Evolutionary conservation across 2,329 filamentous ascomycete genomes (phyloP), one percentile per base, ranked within the genome.

Genomic region (Dendrostoma leiphaemia): DNA sequence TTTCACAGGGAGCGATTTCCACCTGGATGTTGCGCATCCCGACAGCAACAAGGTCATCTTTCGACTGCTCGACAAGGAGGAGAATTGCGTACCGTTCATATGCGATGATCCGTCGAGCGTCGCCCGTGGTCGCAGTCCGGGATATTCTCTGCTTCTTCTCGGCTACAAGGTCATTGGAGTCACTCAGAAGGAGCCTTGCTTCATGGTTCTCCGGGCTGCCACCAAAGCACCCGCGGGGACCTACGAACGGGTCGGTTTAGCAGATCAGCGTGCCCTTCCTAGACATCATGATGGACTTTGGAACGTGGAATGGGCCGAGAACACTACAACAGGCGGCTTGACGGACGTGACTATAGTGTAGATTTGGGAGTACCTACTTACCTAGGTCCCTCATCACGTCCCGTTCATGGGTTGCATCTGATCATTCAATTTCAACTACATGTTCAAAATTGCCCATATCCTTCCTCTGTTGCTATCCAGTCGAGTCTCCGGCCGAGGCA

Each of bases 51-150:
- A 43, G 13, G n/a, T 51, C 21, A 44, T 29, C 5, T 44, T 51
- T 15, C 10, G 4, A 10, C 28, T 51, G 17, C 17, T 35, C 7
- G 38, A 51, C 24, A 26, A 29, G 17, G 19, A 34, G 2, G 48
- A 37, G 2, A 51, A 41, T 10, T 26, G 28, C 21, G 10, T 51
- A 7, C 29, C 21, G 2, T 51, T 51, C 41, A 6, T 29, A 6
- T 51, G 48, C 6, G 48, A 51, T 34, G 38, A 43, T 19, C 48
- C 48, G 19, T 44, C 48, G 17, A 34, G 21, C n/a, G 29, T 51
- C 15, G 37, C 21, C 1, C 8, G 17, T 6, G 38, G 48, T 29
- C n/a, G 29, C 19, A 51, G 48, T 19, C 17, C 8, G 15, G 38
- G 38, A 6, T 51, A 44, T 10, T 19, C 5, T 34, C 41, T 40